Evolutionary conservation across 2,329 filamentous ascomycete species (phyloP).

Genomic region (Penicillium vulpinum): DNA sequence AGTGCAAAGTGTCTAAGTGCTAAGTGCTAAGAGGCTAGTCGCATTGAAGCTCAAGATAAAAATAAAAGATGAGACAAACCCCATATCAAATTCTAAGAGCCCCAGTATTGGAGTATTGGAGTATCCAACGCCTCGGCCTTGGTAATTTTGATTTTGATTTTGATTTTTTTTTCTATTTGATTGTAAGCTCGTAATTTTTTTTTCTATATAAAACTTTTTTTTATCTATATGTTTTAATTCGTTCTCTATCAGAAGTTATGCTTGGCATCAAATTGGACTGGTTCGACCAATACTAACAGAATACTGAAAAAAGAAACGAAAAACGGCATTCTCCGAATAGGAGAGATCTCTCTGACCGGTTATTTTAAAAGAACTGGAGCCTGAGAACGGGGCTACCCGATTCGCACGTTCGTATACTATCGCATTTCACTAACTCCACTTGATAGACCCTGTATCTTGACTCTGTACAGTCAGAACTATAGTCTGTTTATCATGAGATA

Average conservation of each 20-base stretch:
- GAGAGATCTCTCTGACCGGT: neutral
- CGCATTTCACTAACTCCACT: neutral
- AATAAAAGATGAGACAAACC: constrained; percentile 11
- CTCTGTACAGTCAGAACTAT: too few relatives aligned
- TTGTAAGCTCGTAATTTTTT: neutral
- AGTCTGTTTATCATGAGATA: neutral
- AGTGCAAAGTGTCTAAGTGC: neutral
- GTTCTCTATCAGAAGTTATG: too few relatives aligned
- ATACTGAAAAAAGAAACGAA: neutral
- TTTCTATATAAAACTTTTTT: neutral
- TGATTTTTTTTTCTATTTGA: too few relatives aligned
- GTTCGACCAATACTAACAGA: constrained; percentile 1
- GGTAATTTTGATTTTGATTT: constrained; percentile 1
- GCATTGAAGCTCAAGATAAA: constrained; percentile 11
- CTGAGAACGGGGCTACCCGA: constrained; percentile 4
- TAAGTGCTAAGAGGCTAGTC: constrained; percentile 7
- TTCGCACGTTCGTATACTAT: neutral
- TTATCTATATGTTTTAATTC: too few relatives aligned
- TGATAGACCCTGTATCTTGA: neutral
- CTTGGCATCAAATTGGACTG: neutral
- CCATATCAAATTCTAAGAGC: constrained; percentile 6
- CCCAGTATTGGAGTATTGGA: neutral
- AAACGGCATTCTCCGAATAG: neutral
- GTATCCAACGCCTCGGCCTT: constrained; percentile 1
- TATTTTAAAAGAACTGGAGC: neutral